Conservation (phyloP, 2,329 filamentous ascomycete genomes). For the Colletotrichum kahawae region DNA sequence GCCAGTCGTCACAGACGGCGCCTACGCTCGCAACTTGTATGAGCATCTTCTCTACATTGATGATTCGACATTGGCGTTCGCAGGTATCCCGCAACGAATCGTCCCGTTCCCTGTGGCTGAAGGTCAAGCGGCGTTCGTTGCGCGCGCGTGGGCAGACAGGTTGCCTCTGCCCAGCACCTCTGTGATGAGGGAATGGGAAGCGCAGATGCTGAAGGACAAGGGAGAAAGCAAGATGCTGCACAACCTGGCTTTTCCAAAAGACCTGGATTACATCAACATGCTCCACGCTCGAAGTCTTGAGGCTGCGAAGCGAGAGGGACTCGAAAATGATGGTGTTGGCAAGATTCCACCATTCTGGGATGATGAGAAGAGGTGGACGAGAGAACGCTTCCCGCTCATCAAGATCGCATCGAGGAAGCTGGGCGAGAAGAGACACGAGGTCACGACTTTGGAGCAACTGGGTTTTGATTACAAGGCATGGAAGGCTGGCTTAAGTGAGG, state of each 20-base stretch:
- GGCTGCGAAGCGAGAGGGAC: constrained; percentile 32
- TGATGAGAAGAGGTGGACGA: constrained; percentile 42
- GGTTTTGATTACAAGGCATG: constrained; percentile 42
- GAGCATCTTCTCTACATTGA: constrained; percentile 72
- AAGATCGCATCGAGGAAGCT: constrained; percentile 42
- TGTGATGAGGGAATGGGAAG: constrained; percentile 69
- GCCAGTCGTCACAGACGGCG: constrained; percentile 62
- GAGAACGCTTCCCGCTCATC: constrained; percentile 43
- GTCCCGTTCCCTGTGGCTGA: constrained; percentile 77
- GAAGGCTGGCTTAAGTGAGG: constrained; percentile 23
- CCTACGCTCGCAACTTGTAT: constrained; percentile 64
- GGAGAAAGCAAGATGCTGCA: constrained; percentile 44
- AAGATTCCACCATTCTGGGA: constrained; percentile 45
- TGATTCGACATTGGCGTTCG: constrained; percentile 70
- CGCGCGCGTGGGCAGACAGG: constrained; percentile 69
- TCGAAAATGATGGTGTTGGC: constrained; percentile 41
- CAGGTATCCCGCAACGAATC: constrained; percentile 69
- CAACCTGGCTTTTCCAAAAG: constrained; percentile 51
- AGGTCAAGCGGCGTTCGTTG: constrained; percentile 69
- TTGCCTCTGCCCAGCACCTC: constrained; percentile 56
- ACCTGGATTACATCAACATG: constrained; percentile 65
- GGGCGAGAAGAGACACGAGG: constrained; percentile 36
- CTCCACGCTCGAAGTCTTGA: constrained; percentile 53
- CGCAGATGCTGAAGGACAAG: constrained; percentile 54
- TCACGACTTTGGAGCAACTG: constrained; percentile 53